These are phyloP conservation scores for Pseudogymnoascus sp. DNA, from an alignment of 2,329 filamentous ascomycete genomes.

Conservation along the genomic window DNA sequence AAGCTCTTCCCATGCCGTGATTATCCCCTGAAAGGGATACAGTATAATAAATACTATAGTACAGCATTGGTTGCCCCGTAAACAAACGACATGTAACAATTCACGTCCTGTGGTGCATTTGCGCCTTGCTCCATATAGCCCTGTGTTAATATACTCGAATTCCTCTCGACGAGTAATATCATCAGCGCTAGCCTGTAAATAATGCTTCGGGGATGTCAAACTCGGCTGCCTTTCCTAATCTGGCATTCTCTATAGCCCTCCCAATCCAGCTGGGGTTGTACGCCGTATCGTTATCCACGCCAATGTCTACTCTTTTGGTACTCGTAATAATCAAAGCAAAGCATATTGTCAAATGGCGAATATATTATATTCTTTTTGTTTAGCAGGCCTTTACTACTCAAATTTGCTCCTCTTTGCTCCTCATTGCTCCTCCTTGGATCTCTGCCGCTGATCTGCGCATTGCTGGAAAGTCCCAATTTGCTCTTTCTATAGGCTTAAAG, in stretches of 20 bases:
- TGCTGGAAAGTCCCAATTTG: not conserved
- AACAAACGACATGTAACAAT: slow-evolving; percentile 8
- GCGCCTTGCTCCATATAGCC: not conserved
- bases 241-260: not conserved
- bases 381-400: not conserved
- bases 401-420: not conserved
- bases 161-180: slow-evolving; percentile 6
- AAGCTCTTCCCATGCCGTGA: not conserved
- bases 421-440: not conserved
- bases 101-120: not conserved
- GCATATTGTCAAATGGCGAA: not conserved
- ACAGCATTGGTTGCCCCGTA: not conserved
- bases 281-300: not conserved
- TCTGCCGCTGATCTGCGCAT: not conserved
- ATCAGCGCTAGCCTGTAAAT: not conserved
- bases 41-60: not conserved
- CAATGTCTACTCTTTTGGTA: not conserved
- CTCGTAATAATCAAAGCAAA: not conserved
- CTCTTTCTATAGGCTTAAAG: not conserved
- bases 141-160: not conserved
- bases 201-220: slow-evolving; percentile 7
- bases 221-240: slow-evolving; percentile 1
- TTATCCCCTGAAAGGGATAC: not conserved
- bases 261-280: not conserved
- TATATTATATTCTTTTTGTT: not conserved